Conservation (phyloP, 2,329 filamentous ascomycete genomes). For the Endoconidiophora laricicola region DNA sequence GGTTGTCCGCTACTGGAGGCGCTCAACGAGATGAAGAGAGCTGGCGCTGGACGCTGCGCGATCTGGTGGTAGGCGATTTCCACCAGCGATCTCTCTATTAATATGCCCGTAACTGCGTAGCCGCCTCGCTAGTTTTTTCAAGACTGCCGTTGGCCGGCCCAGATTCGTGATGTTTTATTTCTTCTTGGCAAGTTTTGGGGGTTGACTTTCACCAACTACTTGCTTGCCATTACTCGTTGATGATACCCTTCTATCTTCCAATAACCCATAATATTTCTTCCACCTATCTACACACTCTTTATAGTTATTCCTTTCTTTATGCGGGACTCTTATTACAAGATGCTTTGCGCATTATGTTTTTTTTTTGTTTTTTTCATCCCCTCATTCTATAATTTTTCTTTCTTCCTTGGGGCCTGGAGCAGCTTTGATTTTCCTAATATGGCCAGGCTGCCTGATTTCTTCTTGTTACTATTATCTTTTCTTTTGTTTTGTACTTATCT, state of each 20-base stretch:
- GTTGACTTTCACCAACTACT: too few relatives aligned
- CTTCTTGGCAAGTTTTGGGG: too few relatives aligned
- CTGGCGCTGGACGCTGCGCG: slow-evolving; percentile 65
- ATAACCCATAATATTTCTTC: not conserved
- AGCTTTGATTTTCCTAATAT: not conserved
- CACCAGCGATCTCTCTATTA: not conserved
- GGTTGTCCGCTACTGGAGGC: slow-evolving; percentile 42
- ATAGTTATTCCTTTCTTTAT: not conserved
- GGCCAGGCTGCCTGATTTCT: not conserved
- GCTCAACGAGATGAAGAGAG: slow-evolving; percentile 38
- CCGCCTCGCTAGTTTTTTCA: too few relatives aligned
- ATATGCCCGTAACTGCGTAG: not conserved
- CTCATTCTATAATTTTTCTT: not conserved
- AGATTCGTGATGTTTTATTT: too few relatives aligned
- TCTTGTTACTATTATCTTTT: slow-evolving; percentile 4
- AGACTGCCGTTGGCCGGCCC: too few relatives aligned
- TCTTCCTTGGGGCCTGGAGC: not conserved
- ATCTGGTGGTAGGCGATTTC: slow-evolving; percentile 33
- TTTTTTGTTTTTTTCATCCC: not conserved
- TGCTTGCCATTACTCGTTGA: not conserved
- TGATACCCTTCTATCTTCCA: not conserved
- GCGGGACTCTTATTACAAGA: too few relatives aligned
- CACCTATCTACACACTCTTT: not conserved
- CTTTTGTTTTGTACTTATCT: not conserved
- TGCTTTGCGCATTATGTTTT: not conserved